Base-by-base conservation (phyloP, 2,329 filamentous ascomycete genomes). In the Metarhizium humberi region DNA sequence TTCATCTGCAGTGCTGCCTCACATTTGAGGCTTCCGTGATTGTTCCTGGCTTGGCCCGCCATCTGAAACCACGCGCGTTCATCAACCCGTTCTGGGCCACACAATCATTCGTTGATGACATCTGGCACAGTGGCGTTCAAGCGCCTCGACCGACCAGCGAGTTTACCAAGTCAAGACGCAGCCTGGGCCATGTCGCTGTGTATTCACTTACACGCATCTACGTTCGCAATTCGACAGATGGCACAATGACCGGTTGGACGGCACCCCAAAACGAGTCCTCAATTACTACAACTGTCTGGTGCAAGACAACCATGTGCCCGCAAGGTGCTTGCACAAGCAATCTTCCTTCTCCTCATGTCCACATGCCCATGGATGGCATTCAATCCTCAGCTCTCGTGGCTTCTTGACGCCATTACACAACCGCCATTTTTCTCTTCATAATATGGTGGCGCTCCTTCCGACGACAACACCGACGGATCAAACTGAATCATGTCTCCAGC, bases 401-500 rank as follows among this genome's bases (percentile, higher is more conserved):
- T 40, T 40, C 13, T 40, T 40, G 8, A 30, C 25, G 4, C 20
- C 45, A 16, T n/a, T 20, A 48, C 30, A 18, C 11, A 4, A 14
- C 25, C 25, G 8, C 20, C 25, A 29, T 16, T 6, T 48, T 29
- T 29, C 45, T 30, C 11, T 48, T 16, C n/a, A 20, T 20, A 16
- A 20, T 14, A 20, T 45, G 5, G 3, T 16, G 38, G 14, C 38
- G 38, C 14, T 16, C 38, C 38, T 40, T 40, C 38, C 8, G 14
- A 40, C 38, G 45, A 30, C 20, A 48, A 48, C 51, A 45, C 42
- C n/a, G 20, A n/a, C 10, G 11, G 38, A 55, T 43, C 53, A 57
- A 25, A 51, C 47, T 29, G 55, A 40, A 45, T 56, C 50, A 25
- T 34, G 54, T 18, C 61, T 59, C 60, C 64, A 60, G 25, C 55